Base-by-base conservation (phyloP, 495 filamentous ascomycete species). In the Astrothelium subdiscretum region DNA sequence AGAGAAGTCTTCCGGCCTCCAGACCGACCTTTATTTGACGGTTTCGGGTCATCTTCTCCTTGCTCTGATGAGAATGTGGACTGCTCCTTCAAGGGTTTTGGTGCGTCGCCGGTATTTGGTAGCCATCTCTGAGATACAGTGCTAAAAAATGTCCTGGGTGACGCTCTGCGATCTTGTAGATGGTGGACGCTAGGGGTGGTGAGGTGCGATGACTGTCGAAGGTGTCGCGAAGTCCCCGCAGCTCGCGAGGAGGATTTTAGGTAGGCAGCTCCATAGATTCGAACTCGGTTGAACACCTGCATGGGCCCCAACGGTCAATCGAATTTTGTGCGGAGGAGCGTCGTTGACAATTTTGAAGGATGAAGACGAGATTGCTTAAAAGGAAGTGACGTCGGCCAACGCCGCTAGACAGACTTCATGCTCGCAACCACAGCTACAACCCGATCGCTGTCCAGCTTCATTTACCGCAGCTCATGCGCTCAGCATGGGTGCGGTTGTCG, bases 401-500 rank as follows among this genome's bases (percentile, higher is more conserved):
- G 48, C 48, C 48, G 48, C 22, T 12, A 12, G 24, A 26, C 48
- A 4, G 11, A 20, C 22, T n/a, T 29, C 22, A 54, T 24, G 24
- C 29, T 24, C 5, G 48, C 48, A 54, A 11, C 48, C 8, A 54
- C 22, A 26, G 15, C 24, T 29, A 8, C 48, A 11, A 27, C 20
- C 24, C 8, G 6, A 27, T 54, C 12, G 48, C 3, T 3, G 22
- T 8, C 59, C 58, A 63, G 48, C 63, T 59, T 42, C 65, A 27
- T 8, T 35, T 32, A 62, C 62, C 59, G 67, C 67, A 65, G 66
- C 69, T 43, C 59, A 75, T 75, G 73, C 66, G 64, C 69, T 57
- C 67, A 67, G 59, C 68, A 75, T 75, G 73, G 66, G 72, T 63
- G 69, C 70, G 35, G 12, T 40, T 48, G 44, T 51, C 51, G 60